Evolutionary conservation across 495 filamentous ascomycete genomes (phyloP).

Genomic region (Copromyces sp.): DNA sequence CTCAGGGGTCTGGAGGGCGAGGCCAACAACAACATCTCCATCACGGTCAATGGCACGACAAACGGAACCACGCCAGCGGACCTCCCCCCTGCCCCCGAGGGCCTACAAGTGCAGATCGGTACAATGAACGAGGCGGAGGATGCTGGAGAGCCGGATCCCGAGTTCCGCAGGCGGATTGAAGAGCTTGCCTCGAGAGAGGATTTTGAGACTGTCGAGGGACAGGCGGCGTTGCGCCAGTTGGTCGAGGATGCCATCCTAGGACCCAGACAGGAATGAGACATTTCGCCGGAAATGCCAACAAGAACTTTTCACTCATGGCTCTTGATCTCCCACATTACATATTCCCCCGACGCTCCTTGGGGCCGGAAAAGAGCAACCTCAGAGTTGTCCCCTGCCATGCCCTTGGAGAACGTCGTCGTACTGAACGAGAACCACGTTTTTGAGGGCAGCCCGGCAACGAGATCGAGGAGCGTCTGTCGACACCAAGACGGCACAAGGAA

Average conservation of each 20-base stretch:
- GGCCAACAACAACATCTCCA: background rate
- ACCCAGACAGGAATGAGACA: conserved; percentile 42
- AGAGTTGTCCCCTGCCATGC: conserved; percentile 28
- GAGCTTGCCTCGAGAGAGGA: conserved; percentile 63
- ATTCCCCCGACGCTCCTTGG: conserved; percentile 35
- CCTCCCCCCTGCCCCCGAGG: conserved; percentile 50
- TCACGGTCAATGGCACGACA: conserved; percentile 19
- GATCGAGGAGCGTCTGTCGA: conserved; percentile 27
- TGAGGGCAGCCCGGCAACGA: conserved; percentile 29
- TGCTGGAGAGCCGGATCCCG: conserved; percentile 52
- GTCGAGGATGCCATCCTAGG: conserved; percentile 58
- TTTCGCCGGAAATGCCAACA: background rate
- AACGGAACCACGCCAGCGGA: conserved; percentile 7
- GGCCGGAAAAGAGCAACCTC: conserved; percentile 39
- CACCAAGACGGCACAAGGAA: conserved; percentile 40
- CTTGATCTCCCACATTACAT: conserved; percentile 45
- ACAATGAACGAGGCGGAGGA: conserved; percentile 53
- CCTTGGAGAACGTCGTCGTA: conserved; percentile 35
- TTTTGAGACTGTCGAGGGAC: conserved; percentile 59
- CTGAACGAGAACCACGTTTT: conserved; percentile 42
- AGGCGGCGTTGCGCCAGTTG: conserved; percentile 56
- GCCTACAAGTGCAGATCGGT: conserved; percentile 56
- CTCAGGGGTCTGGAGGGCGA: conserved; percentile 40
- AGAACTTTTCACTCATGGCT: conserved; percentile 27
- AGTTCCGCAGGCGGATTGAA: conserved; percentile 65